phyloP scores from a whole-genome alignment of 2,329 filamentous ascomycete species.

The Malbranchea zuffiana region DNA sequence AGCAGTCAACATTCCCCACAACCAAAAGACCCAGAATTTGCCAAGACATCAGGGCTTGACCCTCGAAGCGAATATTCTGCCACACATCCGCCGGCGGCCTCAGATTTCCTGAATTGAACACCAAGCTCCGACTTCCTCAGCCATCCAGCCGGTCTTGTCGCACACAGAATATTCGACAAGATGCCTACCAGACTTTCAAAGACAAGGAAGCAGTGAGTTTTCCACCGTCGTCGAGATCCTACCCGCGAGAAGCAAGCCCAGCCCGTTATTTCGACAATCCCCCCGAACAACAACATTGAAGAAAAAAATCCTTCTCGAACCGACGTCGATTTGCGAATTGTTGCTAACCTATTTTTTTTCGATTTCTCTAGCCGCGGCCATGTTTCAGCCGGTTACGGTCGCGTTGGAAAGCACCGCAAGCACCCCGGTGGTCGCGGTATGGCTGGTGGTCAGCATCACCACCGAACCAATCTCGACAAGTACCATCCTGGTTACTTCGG shows the following conservation, averaged over 20 bases:
- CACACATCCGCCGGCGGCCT: conserved; percentile 14
- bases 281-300: background rate
- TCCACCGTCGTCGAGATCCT: too few relatives aligned
- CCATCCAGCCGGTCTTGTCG: conserved; percentile 31
- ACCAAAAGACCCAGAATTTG: too few relatives aligned
- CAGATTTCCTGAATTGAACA: conserved; percentile 17
- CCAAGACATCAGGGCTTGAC: conserved; percentile 12
- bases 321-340: background rate
- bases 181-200: conserved; percentile 43
- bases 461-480: conserved; percentile 85
- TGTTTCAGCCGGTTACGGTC: conserved; percentile 96
- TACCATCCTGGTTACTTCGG: conserved; percentile 99
- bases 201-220: conserved; percentile 40
- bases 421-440: conserved; percentile 67
- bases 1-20: too few relatives aligned
- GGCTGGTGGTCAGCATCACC: conserved; percentile 99
- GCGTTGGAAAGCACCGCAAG: conserved; percentile 98
- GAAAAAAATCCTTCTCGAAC: background rate
- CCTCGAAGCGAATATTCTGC: conserved; percentile 11
- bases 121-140: conserved; percentile 29
- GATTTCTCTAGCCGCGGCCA: conserved; percentile 73
- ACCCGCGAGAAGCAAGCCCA: too few relatives aligned
- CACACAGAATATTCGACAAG: conserved; percentile 33
- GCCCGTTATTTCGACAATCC: conserved; percentile 1
- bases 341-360: conserved; percentile 7